Evolutionary conservation across 2,329 filamentous ascomycete genomes (phyloP).

Genomic region (Penicillium hesseltinei): DNA sequence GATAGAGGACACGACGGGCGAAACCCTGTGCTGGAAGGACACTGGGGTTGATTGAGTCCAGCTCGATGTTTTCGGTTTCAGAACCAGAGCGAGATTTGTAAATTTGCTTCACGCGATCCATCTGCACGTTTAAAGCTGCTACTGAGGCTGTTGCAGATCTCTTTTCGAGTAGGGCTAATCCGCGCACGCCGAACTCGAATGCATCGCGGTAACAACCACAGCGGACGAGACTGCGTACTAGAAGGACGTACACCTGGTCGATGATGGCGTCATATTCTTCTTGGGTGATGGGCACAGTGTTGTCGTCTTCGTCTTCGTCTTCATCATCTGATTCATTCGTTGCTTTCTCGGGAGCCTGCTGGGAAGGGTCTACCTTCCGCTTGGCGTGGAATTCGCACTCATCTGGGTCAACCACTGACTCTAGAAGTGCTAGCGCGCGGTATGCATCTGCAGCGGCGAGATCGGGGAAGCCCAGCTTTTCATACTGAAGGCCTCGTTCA

Average conservation of each 20-base stretch:
- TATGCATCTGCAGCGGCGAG: slow-evolving; percentile 88
- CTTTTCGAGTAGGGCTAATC: slow-evolving; percentile 25
- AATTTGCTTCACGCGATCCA: slow-evolving; percentile 29
- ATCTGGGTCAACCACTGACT: slow-evolving; percentile 71
- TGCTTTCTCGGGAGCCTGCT: background rate
- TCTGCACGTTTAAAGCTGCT: slow-evolving; percentile 26
- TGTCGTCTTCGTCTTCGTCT: slow-evolving; percentile 45
- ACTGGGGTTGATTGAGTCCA: slow-evolving; percentile 29
- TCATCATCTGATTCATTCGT: slow-evolving; percentile 30
- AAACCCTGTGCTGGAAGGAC: slow-evolving; percentile 39
- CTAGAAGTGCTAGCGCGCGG: slow-evolving; percentile 78
- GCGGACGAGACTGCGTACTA: slow-evolving; percentile 37
- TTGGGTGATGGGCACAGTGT: slow-evolving; percentile 29
- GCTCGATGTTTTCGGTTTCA: slow-evolving; percentile 5
- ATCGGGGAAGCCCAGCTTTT: slow-evolving; percentile 79
- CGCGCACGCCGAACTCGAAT: slow-evolving; percentile 40
- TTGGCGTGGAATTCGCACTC: slow-evolving; percentile 79
- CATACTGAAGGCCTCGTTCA: slow-evolving; percentile 66
- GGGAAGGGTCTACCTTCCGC: slow-evolving; percentile 33
- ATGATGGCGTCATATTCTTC: slow-evolving; percentile 38
- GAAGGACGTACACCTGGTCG: slow-evolving; percentile 36
- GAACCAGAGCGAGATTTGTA: slow-evolving; percentile 19
- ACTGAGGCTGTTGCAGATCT: slow-evolving; percentile 6
- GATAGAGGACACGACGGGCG: slow-evolving; percentile 57
- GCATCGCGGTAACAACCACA: slow-evolving; percentile 45